Base-by-base conservation (phyloP, 306 rosid species). In the Bauhinia variegata region DNA sequence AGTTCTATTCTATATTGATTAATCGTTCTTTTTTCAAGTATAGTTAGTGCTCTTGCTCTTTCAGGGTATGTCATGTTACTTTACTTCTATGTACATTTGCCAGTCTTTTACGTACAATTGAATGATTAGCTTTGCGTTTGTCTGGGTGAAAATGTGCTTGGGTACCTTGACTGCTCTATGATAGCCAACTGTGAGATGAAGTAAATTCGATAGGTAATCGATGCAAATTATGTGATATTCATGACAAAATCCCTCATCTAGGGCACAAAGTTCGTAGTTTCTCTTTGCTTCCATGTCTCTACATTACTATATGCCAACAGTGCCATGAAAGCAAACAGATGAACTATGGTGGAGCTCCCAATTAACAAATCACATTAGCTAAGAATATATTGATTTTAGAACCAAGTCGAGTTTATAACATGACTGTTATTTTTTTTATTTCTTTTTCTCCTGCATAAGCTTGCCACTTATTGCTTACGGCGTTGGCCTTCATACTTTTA, bases 391-490 rank as follows among this genome's bases (percentile, higher is more conserved):
- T 19, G 14, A 10, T 19, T 41, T 42, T 38, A 18, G 47, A 19
- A 54, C 18, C 8, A 12, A 49, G 34, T 48, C 17, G 43, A 73
- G 56, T 54, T 18, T 63, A 36, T 34, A 43, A 32, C 19, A 13
- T 55, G 59, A 53, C 30, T 52, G 44, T 31, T 11, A 5, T 39
- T 3, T 15, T 8, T 14, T 12, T 31, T 1, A 14, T 36, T 8
- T 62, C 52, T 64, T 62, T 49, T 30, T 38, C 32, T 12, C 48
- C 15, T 8, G 54, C 10, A 23, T 54, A 30, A 39, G 53, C 16
- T 58, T 57, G 60, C 49, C 63, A 71, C 16, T 65, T 65, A 58
- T 63, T 50, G 32, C 51, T 63, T 34, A n/a, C 12, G 57, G n/a
- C 34, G 8, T 34, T 51, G 28, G 7, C 17, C 50, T 49, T 8